These are phyloP conservation scores for Chaetomium strumarium DNA, from an alignment of 2,329 filamentous ascomycete genomes.

Conservation along the genomic window DNA sequence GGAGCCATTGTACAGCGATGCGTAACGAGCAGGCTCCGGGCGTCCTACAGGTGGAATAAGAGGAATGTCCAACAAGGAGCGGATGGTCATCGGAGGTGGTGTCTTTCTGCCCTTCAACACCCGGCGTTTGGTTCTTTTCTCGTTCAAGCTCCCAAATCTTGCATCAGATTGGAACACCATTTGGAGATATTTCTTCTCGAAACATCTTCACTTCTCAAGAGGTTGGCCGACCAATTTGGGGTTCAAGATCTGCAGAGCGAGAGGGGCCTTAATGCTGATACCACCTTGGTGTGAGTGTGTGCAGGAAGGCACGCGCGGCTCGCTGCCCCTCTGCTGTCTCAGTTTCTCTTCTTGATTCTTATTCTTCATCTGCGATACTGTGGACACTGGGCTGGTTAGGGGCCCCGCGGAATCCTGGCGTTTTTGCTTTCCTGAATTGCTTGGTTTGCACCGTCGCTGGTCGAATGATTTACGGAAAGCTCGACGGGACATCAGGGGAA, in stretches of 20 bases:
- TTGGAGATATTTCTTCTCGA: conserved; percentile 36
- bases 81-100: conserved; percentile 14
- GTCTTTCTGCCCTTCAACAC: conserved; percentile 22
- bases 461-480: conserved; percentile 19
- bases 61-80: conserved; percentile 14
- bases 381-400: conserved; percentile 20
- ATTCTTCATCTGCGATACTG: conserved; percentile 19
- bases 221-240: conserved; percentile 45
- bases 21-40: conserved; percentile 24
- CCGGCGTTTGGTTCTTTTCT: conserved; percentile 31
- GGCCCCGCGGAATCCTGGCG: conserved; percentile 19
- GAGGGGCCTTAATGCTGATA: conserved; percentile 34
- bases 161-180: conserved; percentile 49
- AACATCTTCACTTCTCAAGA: conserved; percentile 45
- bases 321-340: conserved; percentile 29
- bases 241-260: conserved; percentile 36
- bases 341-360: conserved; percentile 20
- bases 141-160: conserved; percentile 33
- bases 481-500: conserved; percentile 12
- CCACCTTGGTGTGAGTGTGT: conserved; percentile 23
- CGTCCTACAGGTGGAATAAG: conserved; percentile 19
- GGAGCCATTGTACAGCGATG: conserved; percentile 16
- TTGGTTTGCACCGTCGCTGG: conserved; percentile 24
- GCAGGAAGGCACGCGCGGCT: conserved; percentile 22
- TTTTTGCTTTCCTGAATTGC: conserved; percentile 20